Percentiles rank a stretch among this genome's conserved stretches.
Evolutionary conservation across 2,329 filamentous ascomycete genomes (phyloP).

Genomic region (Aspergillus calidoustus): DNA sequence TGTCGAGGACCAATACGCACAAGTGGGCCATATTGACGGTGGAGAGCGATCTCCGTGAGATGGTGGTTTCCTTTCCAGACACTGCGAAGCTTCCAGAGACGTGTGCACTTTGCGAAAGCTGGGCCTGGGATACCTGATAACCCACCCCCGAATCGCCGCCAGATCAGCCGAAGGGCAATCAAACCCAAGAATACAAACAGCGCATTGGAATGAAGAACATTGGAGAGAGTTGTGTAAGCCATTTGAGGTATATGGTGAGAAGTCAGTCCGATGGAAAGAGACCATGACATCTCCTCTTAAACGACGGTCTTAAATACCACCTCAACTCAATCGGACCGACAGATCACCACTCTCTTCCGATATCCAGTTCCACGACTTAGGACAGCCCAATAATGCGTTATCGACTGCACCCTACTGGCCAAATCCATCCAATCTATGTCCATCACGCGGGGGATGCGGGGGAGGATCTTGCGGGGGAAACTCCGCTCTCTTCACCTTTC

Average conservation of each 20-base stretch:
- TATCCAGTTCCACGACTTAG: too few species aligned
- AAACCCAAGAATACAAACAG: not conserved
- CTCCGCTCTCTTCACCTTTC: not conserved
- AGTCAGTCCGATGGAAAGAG: too few species aligned
- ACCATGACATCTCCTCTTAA: too few species aligned
- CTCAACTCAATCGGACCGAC: too few species aligned
- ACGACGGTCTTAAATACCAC: too few species aligned
- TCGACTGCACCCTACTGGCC: too few species aligned
- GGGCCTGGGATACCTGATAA: conserved; percentile 1
- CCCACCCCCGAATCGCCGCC: conserved; percentile 1
- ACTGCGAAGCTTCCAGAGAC: conserved; percentile 7
- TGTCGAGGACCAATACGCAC: conserved; percentile 10
- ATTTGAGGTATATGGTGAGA: too few species aligned
- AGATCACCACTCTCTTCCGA: too few species aligned
- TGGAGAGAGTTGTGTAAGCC: too few species aligned
- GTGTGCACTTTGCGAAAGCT: not conserved
- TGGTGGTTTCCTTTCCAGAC: conserved; percentile 7
- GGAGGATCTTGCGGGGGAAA: not conserved
- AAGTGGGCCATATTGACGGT: not conserved
- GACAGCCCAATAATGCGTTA: too few species aligned
- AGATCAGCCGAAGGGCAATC: not conserved
- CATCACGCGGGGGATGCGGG: not conserved
- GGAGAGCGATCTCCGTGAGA: not conserved
- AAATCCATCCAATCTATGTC: too few species aligned
- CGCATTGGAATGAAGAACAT: not conserved